Conservation (phyloP, 805 yeast genomes). For the Candida koratica region DNA sequence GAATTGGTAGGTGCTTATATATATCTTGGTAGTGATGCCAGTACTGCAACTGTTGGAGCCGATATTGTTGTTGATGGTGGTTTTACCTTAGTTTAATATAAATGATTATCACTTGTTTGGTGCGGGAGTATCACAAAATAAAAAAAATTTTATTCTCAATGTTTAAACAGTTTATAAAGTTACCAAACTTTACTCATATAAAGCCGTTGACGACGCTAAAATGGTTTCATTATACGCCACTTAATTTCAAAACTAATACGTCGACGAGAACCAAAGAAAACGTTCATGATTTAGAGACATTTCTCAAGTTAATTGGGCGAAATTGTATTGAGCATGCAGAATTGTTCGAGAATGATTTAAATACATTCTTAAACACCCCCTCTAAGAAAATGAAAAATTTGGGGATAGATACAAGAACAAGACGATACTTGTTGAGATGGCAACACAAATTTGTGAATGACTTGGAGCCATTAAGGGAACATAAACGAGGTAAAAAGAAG, state of each 20-base stretch:
- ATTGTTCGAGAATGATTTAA: conserved; percentile 55
- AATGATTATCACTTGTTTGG: no score
- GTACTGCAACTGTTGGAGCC: conserved; percentile 43
- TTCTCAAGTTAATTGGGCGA: conserved; percentile 77
- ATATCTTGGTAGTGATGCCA: conserved; percentile 42
- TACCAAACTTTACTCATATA: no score
- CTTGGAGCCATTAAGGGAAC: conserved; percentile 49
- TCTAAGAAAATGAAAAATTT: conserved; percentile 60
- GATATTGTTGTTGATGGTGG: conserved; percentile 48
- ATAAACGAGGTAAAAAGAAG: conserved; percentile 65
- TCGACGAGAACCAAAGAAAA: conserved; percentile 43
- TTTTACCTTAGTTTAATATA: conserved; percentile 25
- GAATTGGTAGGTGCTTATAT: conserved; percentile 46
- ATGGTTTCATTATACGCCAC: conserved; percentile 12
- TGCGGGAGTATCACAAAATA: no score
- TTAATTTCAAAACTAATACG: conserved; percentile 48
- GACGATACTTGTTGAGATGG: conserved; percentile 75
- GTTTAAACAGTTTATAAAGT: no score
- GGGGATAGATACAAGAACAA: conserved; percentile 69
- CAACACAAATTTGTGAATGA: conserved; percentile 61
- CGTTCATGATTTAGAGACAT: conserved; percentile 62
- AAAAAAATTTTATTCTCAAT: no score
- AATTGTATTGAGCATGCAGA: conserved; percentile 63
- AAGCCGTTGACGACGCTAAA: no score
- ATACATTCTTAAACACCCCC: conserved; percentile 54